These are phyloP conservation scores for Trichoderma sp. DNA, from an alignment of 2,329 filamentous ascomycete species.

Conservation along the genomic window DNA sequence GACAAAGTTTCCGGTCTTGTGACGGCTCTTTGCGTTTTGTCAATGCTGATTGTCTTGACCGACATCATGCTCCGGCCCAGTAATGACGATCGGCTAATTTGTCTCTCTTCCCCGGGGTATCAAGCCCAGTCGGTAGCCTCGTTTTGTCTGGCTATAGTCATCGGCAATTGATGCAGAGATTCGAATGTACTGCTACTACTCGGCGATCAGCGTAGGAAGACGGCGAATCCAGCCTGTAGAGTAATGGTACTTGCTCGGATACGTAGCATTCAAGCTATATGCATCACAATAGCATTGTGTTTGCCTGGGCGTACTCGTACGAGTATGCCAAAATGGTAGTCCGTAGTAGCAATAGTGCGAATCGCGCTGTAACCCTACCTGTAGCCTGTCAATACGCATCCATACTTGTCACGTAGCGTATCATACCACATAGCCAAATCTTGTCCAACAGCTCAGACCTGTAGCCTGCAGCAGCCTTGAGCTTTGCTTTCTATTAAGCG, in stretches of 20 bases:
- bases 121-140: not conserved
- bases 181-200: not conserved
- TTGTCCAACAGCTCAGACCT: not conserved
- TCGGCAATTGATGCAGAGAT: not conserved
- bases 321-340: not conserved
- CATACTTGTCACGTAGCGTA: not conserved
- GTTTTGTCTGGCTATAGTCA: not conserved
- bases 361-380: not conserved
- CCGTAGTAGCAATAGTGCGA: not conserved
- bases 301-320: not conserved
- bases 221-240: not conserved
- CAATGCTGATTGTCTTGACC: not conserved
- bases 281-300: not conserved
- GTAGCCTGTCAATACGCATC: not conserved
- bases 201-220: not conserved
- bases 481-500: not conserved
- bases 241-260: not conserved
- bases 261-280: not conserved
- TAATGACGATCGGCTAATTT: conserved; percentile 8
- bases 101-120: not conserved
- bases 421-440: not conserved
- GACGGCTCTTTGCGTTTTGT: conserved; percentile 1
- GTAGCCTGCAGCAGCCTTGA: not conserved
- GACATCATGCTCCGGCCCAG: conserved; percentile 14
- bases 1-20: conserved; percentile 5